A percentile compares a stretch with the other conserved stretches of the same genome.
phyloP scores from a whole-genome alignment of 257 asterid species.

The Solanum bulbocastanum region DNA sequence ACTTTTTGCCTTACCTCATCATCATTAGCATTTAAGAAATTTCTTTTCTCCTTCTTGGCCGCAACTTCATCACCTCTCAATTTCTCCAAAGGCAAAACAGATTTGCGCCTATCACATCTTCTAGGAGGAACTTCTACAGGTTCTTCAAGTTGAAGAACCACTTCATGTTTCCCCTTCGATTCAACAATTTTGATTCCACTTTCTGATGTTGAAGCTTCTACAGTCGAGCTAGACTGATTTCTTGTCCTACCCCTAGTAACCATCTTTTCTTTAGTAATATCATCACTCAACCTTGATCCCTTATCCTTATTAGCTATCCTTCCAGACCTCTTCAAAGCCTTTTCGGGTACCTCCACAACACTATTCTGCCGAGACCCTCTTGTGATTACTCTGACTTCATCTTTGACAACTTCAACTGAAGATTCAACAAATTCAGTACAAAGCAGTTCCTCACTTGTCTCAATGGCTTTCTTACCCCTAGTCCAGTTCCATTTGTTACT shows the following conservation, averaged over 20 bases:
- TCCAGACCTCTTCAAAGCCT: constrained; percentile 10
- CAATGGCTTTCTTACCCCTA: background rate
- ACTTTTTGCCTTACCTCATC: background rate
- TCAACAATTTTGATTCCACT: background rate
- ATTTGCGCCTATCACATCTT: background rate
- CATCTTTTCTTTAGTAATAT: background rate
- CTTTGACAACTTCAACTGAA: constrained; percentile 10
- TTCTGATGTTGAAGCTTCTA: background rate
- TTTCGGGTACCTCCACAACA: constrained; percentile 1
- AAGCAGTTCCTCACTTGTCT: background rate
- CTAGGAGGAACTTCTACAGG: background rate
- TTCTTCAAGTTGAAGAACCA: background rate
- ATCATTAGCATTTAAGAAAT: background rate
- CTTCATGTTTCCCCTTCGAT: background rate
- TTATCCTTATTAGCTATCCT: background rate
- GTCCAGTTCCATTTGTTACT: constrained; percentile 16
- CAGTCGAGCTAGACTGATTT: background rate
- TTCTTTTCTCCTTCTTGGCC: constrained; percentile 4
- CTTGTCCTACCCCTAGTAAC: background rate
- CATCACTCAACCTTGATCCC: background rate
- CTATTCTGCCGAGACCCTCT: constrained; percentile 17
- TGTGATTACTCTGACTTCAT: constrained; percentile 2
- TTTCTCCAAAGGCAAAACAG: background rate
- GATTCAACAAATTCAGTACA: constrained; percentile 1
- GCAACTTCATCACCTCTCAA: background rate